Conservation (phyloP, 768 basidiomycete species). For the Nevesoporus exiguus region DNA sequence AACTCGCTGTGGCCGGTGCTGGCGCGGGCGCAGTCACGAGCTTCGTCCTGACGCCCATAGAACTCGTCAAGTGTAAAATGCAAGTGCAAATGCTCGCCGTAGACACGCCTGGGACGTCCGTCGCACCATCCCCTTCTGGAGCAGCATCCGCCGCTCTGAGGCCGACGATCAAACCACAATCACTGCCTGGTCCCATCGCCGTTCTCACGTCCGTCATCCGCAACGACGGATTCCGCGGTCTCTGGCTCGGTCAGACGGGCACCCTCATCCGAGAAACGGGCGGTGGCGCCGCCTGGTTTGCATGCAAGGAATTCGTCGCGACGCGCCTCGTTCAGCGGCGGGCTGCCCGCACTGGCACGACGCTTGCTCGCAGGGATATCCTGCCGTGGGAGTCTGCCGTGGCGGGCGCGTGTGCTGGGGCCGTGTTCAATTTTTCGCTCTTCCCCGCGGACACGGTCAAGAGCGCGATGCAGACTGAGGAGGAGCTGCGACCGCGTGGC, state of each 20-base stretch:
- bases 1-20: constrained; percentile 76
- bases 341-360: constrained; percentile 19
- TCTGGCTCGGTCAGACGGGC: constrained; percentile 97
- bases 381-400: constrained; percentile 79
- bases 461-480: constrained; percentile 91
- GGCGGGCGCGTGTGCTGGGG: constrained; percentile 83
- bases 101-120: constrained; percentile 12
- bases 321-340: constrained; percentile 55
- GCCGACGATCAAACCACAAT: constrained; percentile 8
- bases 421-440: constrained; percentile 79
- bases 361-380: constrained; percentile 45
- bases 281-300: constrained; percentile 89
- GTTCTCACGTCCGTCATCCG: constrained; percentile 64
- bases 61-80: constrained; percentile 97
- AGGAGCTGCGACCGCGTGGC: constrained; percentile 67
- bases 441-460: constrained; percentile 97
- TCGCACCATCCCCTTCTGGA: constrained; percentile 12
- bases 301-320: constrained; percentile 77
- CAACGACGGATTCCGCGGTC: constrained; percentile 68
- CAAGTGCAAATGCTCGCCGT: constrained; percentile 84
- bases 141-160: constrained; percentile 13
- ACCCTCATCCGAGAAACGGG: constrained; percentile 93
- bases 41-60: constrained; percentile 89
- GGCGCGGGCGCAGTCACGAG: constrained; percentile 87
- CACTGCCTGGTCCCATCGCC: constrained; percentile 69